Base-by-base conservation (phyloP, 371 early-diverging fungal genomes). In the Funneliformis caledonium region DNA sequence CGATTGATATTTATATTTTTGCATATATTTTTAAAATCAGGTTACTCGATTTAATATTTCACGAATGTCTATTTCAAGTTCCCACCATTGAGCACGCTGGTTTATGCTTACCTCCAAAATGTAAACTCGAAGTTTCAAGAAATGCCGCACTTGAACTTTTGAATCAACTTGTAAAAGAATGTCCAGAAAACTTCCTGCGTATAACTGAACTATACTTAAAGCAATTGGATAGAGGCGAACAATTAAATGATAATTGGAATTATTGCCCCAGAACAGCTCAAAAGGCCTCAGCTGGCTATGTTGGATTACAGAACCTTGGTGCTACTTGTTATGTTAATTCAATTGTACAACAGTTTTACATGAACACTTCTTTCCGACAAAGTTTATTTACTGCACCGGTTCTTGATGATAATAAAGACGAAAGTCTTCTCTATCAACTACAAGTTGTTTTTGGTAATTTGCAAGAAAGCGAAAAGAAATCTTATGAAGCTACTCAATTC, bases 301-400 rank as follows among this genome's bases (percentile, higher is more conserved):
- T 89, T 2, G 89, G 89, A 22, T 82, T 88, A 47, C 82, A 84
- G 78, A 88, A 88, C 33, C 79, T 88, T n/a, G 89, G 89, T 3
- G 92, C 93, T 52, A 93, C 92, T 9, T 92, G 93, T 79, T 92
- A 89, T 82, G 86, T 91, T 78, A 92, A 93, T 84, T 85, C 89
- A 2, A 76, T 86, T 48, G 65, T 91, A 31, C 93, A 92, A 72
- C 89, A 90, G 81, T 85, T 92, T 72, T 90, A 81, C 61, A 90
- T 89, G 90, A 86, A 87, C 72, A 78, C 72, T 69, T 72, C 80
- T 8, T 89, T 89, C 81, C 81, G 90, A 22, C 16, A 82, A 22
- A 85, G 84, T 6, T 83, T 90, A 12, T 81, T 90, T n/a, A 72
- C 81, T 42, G 84, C 85, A 2, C 83, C 84, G 26, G 64, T 82